These are phyloP conservation scores for Penicillium parvum DNA, from an alignment of 495 filamentous ascomycete genomes.

Conservation along the genomic window DNA sequence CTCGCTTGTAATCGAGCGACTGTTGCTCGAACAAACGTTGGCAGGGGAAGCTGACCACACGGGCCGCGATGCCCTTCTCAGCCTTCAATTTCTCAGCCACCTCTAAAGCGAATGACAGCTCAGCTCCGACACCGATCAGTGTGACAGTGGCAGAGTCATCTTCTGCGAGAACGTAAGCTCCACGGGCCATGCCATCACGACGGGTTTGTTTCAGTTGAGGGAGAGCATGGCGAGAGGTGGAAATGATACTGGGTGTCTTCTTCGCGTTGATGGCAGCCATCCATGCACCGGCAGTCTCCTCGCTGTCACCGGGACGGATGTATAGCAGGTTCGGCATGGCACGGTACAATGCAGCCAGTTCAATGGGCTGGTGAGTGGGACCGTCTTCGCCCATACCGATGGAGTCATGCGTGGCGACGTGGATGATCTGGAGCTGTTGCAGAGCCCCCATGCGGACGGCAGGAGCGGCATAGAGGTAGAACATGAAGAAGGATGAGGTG, in stretches of 20 bases:
- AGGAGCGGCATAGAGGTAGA: constrained; percentile 57
- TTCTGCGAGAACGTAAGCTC: constrained; percentile 48
- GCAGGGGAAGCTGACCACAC: constrained; percentile 54
- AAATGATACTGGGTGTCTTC: constrained; percentile 44
- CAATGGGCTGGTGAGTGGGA: constrained; percentile 59
- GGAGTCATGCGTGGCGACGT: constrained; percentile 57
- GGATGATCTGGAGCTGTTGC: constrained; percentile 51
- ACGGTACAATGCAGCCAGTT: constrained; percentile 51
- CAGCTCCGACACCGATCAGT: constrained; percentile 46
- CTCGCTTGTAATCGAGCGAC: constrained; percentile 42
- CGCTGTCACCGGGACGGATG: constrained; percentile 53
- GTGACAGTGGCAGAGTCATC: constrained; percentile 39
- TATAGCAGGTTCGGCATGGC: constrained; percentile 60
- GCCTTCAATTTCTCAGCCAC: constrained; percentile 30
- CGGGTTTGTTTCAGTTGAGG: constrained; percentile 39
- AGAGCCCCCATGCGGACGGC: constrained; percentile 58
- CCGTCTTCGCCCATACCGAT: constrained; percentile 58
- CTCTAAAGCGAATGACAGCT: constrained; percentile 43
- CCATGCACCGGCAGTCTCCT: constrained; percentile 54
- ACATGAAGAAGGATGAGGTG: constrained; percentile 58
- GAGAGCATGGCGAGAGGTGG: constrained; percentile 42
- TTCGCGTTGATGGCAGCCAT: constrained; percentile 44
- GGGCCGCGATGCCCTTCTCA: constrained; percentile 34
- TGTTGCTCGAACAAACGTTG: constrained; percentile 52
- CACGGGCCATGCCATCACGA: constrained; percentile 36